phyloP scores from a whole-genome alignment of 2,329 filamentous ascomycete species.

The Elsinoe ampelina region DNA sequence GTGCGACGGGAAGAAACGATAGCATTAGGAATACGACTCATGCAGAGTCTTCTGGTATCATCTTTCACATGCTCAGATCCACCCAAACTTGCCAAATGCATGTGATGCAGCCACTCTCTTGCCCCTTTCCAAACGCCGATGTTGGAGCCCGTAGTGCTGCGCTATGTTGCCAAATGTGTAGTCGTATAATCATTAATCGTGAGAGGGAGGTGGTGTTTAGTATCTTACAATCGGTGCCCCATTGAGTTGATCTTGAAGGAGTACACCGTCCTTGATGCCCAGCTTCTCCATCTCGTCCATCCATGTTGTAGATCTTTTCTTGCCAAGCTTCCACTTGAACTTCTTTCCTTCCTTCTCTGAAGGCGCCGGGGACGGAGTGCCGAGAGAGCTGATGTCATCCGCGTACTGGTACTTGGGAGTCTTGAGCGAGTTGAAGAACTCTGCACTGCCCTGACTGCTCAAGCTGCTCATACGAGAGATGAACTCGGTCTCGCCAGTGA shows the following conservation, averaged over 20 bases:
- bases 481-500: not conserved
- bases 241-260: constrained; percentile 30
- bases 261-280: constrained; percentile 32
- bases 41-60: constrained; percentile 1
- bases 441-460: constrained; percentile 1
- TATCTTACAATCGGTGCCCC: constrained; percentile 22
- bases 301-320: constrained; percentile 32
- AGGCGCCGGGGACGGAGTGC: constrained; percentile 15
- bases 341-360: constrained; percentile 19
- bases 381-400: constrained; percentile 16
- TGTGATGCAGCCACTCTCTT: constrained; percentile 1
- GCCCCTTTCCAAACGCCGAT: not conserved
- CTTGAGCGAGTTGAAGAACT: constrained; percentile 13
- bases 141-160: not conserved
- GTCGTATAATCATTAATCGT: constrained; percentile 10
- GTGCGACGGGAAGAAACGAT: not conserved
- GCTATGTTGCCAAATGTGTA: constrained; percentile 5
- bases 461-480: constrained; percentile 17
- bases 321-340: constrained; percentile 25
- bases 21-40: not conserved
- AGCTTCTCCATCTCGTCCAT: constrained; percentile 34
- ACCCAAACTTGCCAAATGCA: constrained; percentile 9
- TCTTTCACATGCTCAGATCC: not conserved
- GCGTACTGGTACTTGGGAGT: constrained; percentile 18
- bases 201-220: constrained; percentile 16